Base-by-base conservation (phyloP, 495 filamentous ascomycete species). In the Melanomma pulvis-pyrius region DNA sequence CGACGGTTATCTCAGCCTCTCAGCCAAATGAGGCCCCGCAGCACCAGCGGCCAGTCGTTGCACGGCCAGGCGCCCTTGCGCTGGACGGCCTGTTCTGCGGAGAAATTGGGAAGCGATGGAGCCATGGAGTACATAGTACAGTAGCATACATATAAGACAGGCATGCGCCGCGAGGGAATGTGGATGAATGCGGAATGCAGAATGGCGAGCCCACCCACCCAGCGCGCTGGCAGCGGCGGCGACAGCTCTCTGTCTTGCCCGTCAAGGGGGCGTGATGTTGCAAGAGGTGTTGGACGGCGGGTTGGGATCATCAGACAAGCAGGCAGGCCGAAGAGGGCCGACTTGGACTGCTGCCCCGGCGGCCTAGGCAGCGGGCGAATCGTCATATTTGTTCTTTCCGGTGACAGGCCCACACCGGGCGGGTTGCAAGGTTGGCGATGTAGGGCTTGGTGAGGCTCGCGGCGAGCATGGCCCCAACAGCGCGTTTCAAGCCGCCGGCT, bases 21-120 rank as follows among this genome's bases (percentile, higher is more conserved):
- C 61, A 57, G 61, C 67, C 28, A 39, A 55, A 67, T 63, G 57
- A 70, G 34, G 49, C 58, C 68, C 62, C 63, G 68, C 68, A 67
- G 29, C 39, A 28, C 36, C 34, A 55, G 30, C 58, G 56, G 47
- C 57, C 61, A 65, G 46, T 49, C 2, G 22, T 32, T 24, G 30
- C 39, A 59, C 56, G 28, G 56, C 19, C 4, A 55, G 26, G 8
- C n/a, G 36, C 24, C 41, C 26, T 50, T 24, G 48, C 48, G 48
- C 48, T 24, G 21, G 48, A 12, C 22, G 2, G 22, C 21, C 21
- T 24, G 25, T 24, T 24, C 21, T 28, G 21, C 21, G 48, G 48
- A 24, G 48, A 50, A 28, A 50, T 50, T 50, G 48, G 48, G 48
- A 24, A 25, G 48, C n/a, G n/a, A n/a, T n/a, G n/a, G n/a, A n/a